Conservation (phyloP, 371 early-diverging fungal genomes). For the Mucor irregularis region DNA sequence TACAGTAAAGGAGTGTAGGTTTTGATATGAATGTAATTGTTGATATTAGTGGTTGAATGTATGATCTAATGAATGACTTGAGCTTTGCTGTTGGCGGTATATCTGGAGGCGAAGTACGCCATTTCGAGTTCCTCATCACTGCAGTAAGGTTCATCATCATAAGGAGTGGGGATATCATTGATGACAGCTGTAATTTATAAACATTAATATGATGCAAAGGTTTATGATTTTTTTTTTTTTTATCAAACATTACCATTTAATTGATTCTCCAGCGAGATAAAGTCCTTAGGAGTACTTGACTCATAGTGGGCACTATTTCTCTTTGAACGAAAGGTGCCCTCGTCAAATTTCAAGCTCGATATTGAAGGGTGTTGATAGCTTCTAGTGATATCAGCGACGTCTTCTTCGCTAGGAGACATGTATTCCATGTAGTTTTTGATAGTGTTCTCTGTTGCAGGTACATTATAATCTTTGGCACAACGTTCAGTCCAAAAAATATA, state of each 20-base stretch:
- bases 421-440: conserved; percentile 5
- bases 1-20: no score
- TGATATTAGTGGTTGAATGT: no score
- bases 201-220: neutral
- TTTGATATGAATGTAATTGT: no score
- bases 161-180: neutral
- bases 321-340: conserved; percentile 26
- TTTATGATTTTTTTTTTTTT: no score
- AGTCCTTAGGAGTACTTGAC: conserved; percentile 42
- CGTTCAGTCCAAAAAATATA: conserved; percentile 74
- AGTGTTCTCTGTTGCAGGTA: conserved; percentile 7
- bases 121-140: conserved; percentile 21
- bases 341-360: neutral
- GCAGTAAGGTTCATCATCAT: conserved; percentile 12
- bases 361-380: neutral
- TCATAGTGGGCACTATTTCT: conserved; percentile 52
- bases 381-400: neutral
- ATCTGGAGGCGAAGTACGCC: conserved; percentile 17
- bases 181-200: neutral
- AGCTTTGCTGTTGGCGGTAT: conserved; percentile 12
- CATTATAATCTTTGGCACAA: neutral
- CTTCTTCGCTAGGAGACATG: neutral
- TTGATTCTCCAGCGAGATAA: conserved; percentile 43
- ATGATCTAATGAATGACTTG: no score
- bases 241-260: conserved; percentile 34